phyloP scores from a whole-genome alignment of 805 yeast genomes.

The Wickerhamomyces hampshirensis region DNA sequence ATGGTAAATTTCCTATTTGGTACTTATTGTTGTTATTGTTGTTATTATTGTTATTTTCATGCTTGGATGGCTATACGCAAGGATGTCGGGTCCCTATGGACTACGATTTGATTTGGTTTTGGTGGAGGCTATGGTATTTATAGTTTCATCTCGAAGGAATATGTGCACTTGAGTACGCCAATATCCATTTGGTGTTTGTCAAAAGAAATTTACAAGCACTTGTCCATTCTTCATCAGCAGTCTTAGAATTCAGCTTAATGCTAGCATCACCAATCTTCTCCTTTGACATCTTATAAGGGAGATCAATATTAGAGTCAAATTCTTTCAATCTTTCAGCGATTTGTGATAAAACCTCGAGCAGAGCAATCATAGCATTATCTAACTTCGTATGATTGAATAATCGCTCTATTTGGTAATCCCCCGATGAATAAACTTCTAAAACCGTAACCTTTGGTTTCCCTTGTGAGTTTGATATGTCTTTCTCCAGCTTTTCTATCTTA shows the following conservation, averaged over 20 bases:
- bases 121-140: no score
- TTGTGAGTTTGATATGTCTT: conserved; percentile 28
- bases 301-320: conserved; percentile 51
- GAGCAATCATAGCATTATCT: conserved; percentile 77
- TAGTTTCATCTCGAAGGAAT: conserved; percentile 15
- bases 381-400: conserved; percentile 68
- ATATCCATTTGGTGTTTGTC: conserved; percentile 79
- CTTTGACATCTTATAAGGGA: conserved; percentile 69
- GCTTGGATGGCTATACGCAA: no score
- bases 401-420: conserved; percentile 70
- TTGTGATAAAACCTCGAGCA: conserved; percentile 52
- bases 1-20: no score
- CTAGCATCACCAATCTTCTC: conserved; percentile 76
- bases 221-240: conserved; percentile 80
- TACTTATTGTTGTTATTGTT: no score
- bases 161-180: conserved; percentile 60
- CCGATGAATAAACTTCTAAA: conserved; percentile 52
- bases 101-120: no score
- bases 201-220: conserved; percentile 78
- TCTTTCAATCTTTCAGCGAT: conserved; percentile 28
- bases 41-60: no score
- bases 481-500: conserved; percentile 54
- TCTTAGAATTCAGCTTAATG: conserved; percentile 59
- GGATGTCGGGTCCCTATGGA: no score
- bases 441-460: conserved; percentile 30